Evolutionary conservation across 2,329 filamentous ascomycete species (phyloP), one percentile per base, ranked within the genome.

Genomic region (Dothiorella sarmentorum): DNA sequence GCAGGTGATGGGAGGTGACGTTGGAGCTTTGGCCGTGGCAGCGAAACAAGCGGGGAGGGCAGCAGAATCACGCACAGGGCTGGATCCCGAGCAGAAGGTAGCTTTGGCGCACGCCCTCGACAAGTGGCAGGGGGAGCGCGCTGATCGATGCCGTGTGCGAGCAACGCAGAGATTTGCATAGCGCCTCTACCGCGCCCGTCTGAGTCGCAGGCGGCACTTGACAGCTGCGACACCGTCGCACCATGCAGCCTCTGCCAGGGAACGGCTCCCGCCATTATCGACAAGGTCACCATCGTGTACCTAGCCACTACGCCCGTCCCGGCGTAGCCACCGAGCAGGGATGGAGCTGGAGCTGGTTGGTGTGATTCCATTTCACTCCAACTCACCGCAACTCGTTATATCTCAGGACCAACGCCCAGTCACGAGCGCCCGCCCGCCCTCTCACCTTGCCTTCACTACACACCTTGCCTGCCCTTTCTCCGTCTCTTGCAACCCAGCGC

Each of bases 381-480:
- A 37, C 56, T 59, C 57, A 59, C 57, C 57, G 57, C 57, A 59
- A 59, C 40, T 59, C 57, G 57, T 53, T 59, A 59, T 59, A 59
- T 59, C 35, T 53, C 35, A 15, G 35, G 27, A 40, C 49, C n/a
- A 31, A 38, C 40, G 20, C 47, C 57, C 57, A 44, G 57, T 53
- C 47, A 53, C 57, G 47, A 43, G 57, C 56, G 43, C n/a, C 22
- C 22, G 56, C 24, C 55, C 24, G 44, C 29, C 45, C 51, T 35
- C 47, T 52, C 37, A 11, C 13, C n/a, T 18, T 11, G n/a, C 18
- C 24, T 20, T 26, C 43, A 10, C 15, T n/a, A n/a, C n/a, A n/a
- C n/a, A n/a, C 18, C 44, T 49, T 24, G 37, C 15, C 24, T 9
- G n/a, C 27, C 20, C 15, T 27, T 56, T 44, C 40, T 51, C 56